Evolutionary conservation across 208 protist species (phyloP).

Genomic region (Herpetomonas tarakana): DNA sequence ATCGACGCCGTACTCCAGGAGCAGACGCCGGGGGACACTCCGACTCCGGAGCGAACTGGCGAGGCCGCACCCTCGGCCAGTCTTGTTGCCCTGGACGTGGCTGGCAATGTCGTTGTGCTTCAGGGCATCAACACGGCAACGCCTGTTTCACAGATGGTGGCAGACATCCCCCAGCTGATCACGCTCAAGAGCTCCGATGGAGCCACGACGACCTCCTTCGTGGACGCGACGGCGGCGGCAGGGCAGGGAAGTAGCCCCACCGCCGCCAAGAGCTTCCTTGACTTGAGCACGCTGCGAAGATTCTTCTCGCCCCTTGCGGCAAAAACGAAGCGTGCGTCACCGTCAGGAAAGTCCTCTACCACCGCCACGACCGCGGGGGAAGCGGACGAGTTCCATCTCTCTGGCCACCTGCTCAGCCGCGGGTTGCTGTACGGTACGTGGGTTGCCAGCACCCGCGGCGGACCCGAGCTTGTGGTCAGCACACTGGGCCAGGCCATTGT

Average conservation of each 20-base stretch:
- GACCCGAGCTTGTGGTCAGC: constrained; percentile 62
- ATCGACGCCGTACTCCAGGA: neutral
- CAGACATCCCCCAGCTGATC: constrained; percentile 58
- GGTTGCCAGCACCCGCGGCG: constrained; percentile 18
- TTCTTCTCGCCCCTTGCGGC: constrained; percentile 20
- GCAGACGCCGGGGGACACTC: too few species aligned
- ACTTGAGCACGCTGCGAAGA: constrained; percentile 40
- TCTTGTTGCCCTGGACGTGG: constrained; percentile 67
- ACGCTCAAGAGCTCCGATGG: constrained; percentile 25
- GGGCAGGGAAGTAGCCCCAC: constrained; percentile 3
- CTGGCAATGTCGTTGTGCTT: constrained; percentile 58
- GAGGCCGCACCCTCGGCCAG: constrained; percentile 2
- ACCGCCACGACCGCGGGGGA: constrained; percentile 5
- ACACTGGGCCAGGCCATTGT: constrained; percentile 75
- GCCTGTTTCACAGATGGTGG: constrained; percentile 40
- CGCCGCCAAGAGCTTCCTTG: constrained; percentile 49
- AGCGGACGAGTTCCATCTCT: constrained; percentile 8
- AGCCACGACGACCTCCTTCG: constrained; percentile 16
- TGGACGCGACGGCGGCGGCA: constrained; percentile 1
- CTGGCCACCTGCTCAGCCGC: constrained; percentile 70
- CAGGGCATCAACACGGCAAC: constrained; percentile 35
- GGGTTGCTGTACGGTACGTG: constrained; percentile 52
- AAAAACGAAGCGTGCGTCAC: neutral
- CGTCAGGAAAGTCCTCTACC: constrained; percentile 8
- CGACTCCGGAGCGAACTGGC: too few species aligned